These are phyloP conservation scores for Schizosaccharomyces japonicus DNA, from an alignment of 805 yeast genomes.

Conservation along the genomic window DNA sequence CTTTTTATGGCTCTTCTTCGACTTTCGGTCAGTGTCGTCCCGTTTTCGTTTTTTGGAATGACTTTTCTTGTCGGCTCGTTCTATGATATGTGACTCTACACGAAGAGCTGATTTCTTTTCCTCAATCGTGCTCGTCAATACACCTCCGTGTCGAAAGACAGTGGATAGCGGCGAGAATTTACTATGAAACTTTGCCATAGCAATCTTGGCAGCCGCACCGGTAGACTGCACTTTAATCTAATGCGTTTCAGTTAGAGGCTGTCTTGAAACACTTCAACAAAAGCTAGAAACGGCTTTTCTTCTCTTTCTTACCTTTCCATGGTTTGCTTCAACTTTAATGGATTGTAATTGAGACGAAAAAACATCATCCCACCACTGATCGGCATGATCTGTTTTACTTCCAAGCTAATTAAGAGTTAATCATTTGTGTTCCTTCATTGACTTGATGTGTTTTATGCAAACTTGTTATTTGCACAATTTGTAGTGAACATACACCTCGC, in stretches of 20 bases:
- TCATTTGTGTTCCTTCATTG: neutral
- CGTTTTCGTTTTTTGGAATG: neutral
- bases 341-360: slow-evolving; percentile 1
- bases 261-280: neutral
- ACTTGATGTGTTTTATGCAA: neutral
- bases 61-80: neutral
- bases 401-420: neutral
- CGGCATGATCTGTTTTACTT: neutral
- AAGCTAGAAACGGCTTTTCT: neutral
- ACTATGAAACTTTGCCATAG: neutral
- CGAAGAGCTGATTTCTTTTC: neutral
- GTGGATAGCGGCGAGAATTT: neutral
- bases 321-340: neutral
- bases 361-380: slow-evolving; percentile 4
- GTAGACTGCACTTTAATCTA: neutral
- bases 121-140: neutral
- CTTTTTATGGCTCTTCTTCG: neutral
- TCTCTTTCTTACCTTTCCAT: neutral
- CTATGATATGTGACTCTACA: neutral
- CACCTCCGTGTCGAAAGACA: neutral
- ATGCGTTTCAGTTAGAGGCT: neutral
- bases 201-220: neutral
- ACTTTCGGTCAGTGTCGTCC: neutral
- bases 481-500: slow-evolving; percentile 1
- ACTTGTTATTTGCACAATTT: neutral